These are phyloP conservation scores for Macrophomina tecta DNA, from an alignment of 2,329 filamentous ascomycete genomes.

Conservation along the genomic window DNA sequence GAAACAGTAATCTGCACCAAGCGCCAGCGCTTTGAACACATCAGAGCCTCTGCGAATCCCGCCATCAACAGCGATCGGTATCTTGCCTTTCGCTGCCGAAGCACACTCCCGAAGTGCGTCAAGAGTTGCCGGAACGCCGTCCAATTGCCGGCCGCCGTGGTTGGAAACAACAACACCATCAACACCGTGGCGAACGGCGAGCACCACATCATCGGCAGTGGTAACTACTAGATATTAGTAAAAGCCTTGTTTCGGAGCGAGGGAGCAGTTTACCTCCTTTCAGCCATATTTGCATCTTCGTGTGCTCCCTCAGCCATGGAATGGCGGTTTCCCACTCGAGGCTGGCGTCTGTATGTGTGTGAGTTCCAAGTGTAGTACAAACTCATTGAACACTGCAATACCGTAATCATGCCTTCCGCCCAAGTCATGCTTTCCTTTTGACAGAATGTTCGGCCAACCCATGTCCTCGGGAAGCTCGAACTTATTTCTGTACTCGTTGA, in stretches of 20 bases:
- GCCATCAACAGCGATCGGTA: conserved; percentile 68
- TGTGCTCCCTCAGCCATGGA: conserved; percentile 55
- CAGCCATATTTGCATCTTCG: conserved; percentile 57
- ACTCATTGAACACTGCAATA: neutral
- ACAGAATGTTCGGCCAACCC: conserved; percentile 52
- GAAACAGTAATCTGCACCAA: conserved; percentile 59
- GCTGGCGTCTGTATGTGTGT: conserved; percentile 31
- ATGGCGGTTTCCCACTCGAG: conserved; percentile 58
- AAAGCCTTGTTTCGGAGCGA: neutral
- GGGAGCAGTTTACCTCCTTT: conserved; percentile 43
- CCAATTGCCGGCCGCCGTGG: conserved; percentile 64
- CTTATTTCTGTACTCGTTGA: conserved; percentile 61
- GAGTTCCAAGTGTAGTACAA: neutral
- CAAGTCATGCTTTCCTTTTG: conserved; percentile 33
- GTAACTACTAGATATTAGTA: conserved; percentile 32
- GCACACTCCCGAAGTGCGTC: conserved; percentile 54
- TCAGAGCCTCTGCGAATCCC: conserved; percentile 63
- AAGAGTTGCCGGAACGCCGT: conserved; percentile 61
- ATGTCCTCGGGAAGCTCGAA: conserved; percentile 56
- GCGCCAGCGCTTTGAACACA: conserved; percentile 62
- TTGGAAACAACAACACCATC: conserved; percentile 60
- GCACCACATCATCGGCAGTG: conserved; percentile 49
- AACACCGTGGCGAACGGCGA: conserved; percentile 51
- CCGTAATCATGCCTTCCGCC: conserved; percentile 28
- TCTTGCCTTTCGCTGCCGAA: conserved; percentile 49